A percentile compares a stretch with the other conserved stretches of the same genome.
Conservation (phyloP, 2,329 filamentous ascomycete species). For the Zymoseptoria brevis region DNA sequence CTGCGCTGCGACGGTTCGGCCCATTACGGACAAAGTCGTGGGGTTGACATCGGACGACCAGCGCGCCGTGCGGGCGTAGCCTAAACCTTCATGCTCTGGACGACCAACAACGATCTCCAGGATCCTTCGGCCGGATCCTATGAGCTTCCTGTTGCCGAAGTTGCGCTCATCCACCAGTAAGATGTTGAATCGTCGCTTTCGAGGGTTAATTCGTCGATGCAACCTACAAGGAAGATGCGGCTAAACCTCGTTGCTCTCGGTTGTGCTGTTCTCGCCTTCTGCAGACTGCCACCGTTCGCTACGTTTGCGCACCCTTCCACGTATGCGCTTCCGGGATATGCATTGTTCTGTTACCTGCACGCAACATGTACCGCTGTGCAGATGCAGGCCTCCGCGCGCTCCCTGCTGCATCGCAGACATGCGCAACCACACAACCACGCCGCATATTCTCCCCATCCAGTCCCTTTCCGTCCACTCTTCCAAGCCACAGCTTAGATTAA, state of each 20-base stretch:
- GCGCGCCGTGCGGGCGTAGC: conserved; percentile 12
- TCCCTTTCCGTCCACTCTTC: neutral
- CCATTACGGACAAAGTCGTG: conserved; percentile 4
- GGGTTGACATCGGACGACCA: neutral
- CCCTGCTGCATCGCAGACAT: neutral
- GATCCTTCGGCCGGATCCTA: conserved; percentile 9
- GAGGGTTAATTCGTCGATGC: conserved; percentile 9
- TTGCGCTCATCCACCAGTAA: conserved; percentile 13
- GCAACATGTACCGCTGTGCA: neutral
- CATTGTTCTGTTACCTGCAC: neutral
- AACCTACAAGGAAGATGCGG: conserved; percentile 5
- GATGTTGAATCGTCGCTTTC: conserved; percentile 7
- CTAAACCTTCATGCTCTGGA: conserved; percentile 18
- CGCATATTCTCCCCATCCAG: neutral
- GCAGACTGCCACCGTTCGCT: neutral
- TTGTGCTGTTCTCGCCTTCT: neutral
- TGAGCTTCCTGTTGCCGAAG: conserved; percentile 10
- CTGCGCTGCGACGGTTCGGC: conserved; percentile 13
- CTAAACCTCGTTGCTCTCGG: neutral
- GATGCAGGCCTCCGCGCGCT: neutral
- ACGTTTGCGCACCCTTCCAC: neutral
- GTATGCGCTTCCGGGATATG: neutral
- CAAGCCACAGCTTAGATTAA: neutral
- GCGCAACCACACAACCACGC: neutral
- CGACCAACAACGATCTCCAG: neutral